Evolutionary conservation across 768 basidiomycete species (phyloP), one percentile per base, ranked within the genome.

Genomic region (Hydnomerulius pinastri): DNA sequence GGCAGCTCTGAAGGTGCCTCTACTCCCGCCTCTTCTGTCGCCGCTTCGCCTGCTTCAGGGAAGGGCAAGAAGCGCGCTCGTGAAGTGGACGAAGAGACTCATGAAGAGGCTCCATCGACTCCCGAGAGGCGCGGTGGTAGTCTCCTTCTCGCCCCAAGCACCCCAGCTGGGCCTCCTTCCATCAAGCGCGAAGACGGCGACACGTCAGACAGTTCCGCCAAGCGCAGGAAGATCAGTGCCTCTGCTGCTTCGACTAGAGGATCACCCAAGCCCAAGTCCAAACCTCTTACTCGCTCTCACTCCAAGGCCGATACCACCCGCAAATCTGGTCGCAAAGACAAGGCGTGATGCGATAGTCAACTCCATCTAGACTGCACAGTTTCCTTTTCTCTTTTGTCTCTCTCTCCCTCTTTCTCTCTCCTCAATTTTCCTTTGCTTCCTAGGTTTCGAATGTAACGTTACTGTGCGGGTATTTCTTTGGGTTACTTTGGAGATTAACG

Each of bases 31-130:
- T 50, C 50, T 15, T 35, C 49, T 8, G 24, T 35, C 18, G 23
- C 44, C 1, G 43, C 48, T 13, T 65, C 60, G 2, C 52, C 52
- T 6, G 33, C 48, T 43, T 2, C 39, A 5, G 38, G 44, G 9
- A 50, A 47, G 27, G 56, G 60, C 7, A 52, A 30, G 32, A 63
- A 63, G 48, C 62, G 63, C 33, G 4, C 29, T 4, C 48, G 54
- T 30, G n/a, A 24, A 10, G n/a, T n/a, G n/a, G 17, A 12, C 43
- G 62, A 58, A 3, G 52, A 48, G 1, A 54, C 50, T 3, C 52
- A 41, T 2, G 41, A 3, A 24, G 8, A 12, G 1, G 13, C n/a
- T 8, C n/a, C 17, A 0, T 23, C 25, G 12, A 17, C 35, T 18
- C 1, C 32, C 0, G 30, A 28, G 17, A 29, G 13, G 3, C 35